Base-by-base conservation (phyloP, 108 stramenopile species). In the Cyclotella baltica region DNA sequence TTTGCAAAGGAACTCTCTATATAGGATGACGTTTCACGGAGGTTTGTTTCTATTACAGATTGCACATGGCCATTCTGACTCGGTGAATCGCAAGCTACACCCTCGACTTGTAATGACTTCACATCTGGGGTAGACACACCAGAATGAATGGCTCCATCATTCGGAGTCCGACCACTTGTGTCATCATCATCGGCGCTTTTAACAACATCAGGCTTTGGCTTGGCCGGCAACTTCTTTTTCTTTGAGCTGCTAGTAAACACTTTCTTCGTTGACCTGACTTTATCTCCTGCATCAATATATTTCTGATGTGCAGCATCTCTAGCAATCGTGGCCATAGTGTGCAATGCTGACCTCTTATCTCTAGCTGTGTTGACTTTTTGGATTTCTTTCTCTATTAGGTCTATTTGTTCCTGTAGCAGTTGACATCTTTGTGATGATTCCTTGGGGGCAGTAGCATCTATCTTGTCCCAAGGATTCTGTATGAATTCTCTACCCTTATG, bases 401-500 rank as follows among this genome's bases (percentile, higher is more conserved):
- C 51, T 25, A 81, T 77, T 57, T 83, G 72, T 68, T 83, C 68
- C 22, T 59, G 76, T 20, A 86, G 52, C 22, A 72, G 80, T 62
- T 69, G 62, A 57, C 77, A 91, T 83, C 87, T 79, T 62, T 93
- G 89, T 6, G 58, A 67, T 16, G 88, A 87, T 29, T 78, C 85
- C 58, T 70, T 62, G n/a, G 86, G 89, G 22, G 65, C 59, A 5
- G 85, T 83, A 0, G 88, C 56, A 59, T 93, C 84, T 47, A 96
- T 91, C 27, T 85, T 77, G 40, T 90, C 89, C 90, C 92, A 93
- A 35, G 57, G 43, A n/a, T 74, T 73, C 4, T 85, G 73, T 0
- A 81, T 81, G 48, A 76, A 77, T 40, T 72, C 62, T 34, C 62
- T 80, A 8, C 86, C 88, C 31, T 72, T 83, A 53, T 81, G 88